Evolutionary conservation across 208 protist genomes (phyloP).

Genomic region (Crithidia thermophila): DNA sequence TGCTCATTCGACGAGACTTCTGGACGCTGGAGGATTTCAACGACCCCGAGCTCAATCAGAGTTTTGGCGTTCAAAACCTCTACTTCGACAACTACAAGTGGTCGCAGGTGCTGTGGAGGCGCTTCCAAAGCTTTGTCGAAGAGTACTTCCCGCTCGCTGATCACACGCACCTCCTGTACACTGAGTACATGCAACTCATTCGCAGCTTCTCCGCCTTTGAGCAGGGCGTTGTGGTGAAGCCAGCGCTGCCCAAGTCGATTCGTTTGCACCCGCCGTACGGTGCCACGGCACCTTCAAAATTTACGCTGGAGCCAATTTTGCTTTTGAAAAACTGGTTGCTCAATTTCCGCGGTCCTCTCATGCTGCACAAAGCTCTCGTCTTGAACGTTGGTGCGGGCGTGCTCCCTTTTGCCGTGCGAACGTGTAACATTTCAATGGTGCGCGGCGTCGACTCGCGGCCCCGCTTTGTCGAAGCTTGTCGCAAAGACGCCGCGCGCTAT

Average conservation of each 20-base stretch:
- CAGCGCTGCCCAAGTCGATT: conserved; percentile 48
- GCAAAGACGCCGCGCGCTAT: conserved; percentile 49
- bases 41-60: conserved; percentile 86
- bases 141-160: conserved; percentile 83
- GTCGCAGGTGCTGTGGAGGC: conserved; percentile 87
- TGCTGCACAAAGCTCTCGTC: conserved; percentile 71
- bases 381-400: conserved; percentile 59
- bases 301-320: conserved; percentile 72
- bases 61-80: conserved; percentile 87
- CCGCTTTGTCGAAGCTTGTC: conserved; percentile 49
- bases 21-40: conserved; percentile 90
- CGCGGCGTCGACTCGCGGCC: conserved; percentile 74
- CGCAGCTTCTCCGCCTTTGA: conserved; percentile 83
- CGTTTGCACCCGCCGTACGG: conserved; percentile 79
- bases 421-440: conserved; percentile 80
- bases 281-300: conserved; percentile 45
- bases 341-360: conserved; percentile 70
- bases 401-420: conserved; percentile 51
- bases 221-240: conserved; percentile 54
- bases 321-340: conserved; percentile 73
- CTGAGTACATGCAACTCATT: conserved; percentile 81
- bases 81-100: conserved; percentile 94
- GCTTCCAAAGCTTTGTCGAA: conserved; percentile 86
- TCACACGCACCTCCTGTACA: conserved; percentile 80
- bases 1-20: conserved; percentile 88